Percentiles rank a stretch among this genome's conserved stretches.
phyloP scores from a whole-genome alignment of 2,329 filamentous ascomycete species.

The Thermoascus crustaceus region DNA sequence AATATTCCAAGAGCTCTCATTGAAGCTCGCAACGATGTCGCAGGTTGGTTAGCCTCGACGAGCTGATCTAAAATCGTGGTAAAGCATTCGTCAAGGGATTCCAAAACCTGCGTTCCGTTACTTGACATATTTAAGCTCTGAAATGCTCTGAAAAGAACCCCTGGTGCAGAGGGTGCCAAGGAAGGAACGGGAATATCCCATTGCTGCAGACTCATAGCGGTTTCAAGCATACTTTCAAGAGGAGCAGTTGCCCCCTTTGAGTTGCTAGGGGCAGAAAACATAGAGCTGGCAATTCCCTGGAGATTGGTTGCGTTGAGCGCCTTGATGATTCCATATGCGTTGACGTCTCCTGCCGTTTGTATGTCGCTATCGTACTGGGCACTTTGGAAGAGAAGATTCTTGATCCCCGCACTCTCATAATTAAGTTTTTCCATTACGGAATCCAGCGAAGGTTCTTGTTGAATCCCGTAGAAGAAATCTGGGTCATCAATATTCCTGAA shows the following conservation, averaged over 20 bases:
- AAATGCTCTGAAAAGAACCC: conserved; percentile 70
- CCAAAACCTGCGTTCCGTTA: conserved; percentile 46
- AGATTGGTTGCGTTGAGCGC: conserved; percentile 75
- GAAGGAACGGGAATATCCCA: conserved; percentile 81
- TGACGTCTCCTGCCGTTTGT: conserved; percentile 48
- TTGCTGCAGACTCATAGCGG: conserved; percentile 73
- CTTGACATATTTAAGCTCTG: conserved; percentile 66
- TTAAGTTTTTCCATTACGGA: conserved; percentile 76
- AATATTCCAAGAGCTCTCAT: conserved; percentile 63
- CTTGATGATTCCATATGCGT: conserved; percentile 63
- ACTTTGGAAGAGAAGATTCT: conserved; percentile 81
- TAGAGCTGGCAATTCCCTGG: conserved; percentile 73
- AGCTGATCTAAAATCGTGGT: conserved; percentile 38
- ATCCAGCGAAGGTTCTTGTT: conserved; percentile 65
- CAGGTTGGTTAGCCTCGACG: conserved; percentile 27
- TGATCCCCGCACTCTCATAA: conserved; percentile 79
- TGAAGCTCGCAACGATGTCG: conserved; percentile 44
- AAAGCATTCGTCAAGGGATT: conserved; percentile 55
- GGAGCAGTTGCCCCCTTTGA: conserved; percentile 42
- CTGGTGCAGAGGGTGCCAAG: conserved; percentile 53
- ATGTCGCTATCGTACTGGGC: conserved; percentile 85
- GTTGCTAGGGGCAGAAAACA: conserved; percentile 57
- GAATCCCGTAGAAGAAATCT: conserved; percentile 88
- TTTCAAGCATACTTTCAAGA: conserved; percentile 66
- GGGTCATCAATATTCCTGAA: conserved; percentile 93